A percentile compares a stretch with the other conserved stretches of the same genome.
These are phyloP conservation scores for Colletotrichum phormii DNA, from an alignment of 2,329 filamentous ascomycete genomes.

Conservation along the genomic window DNA sequence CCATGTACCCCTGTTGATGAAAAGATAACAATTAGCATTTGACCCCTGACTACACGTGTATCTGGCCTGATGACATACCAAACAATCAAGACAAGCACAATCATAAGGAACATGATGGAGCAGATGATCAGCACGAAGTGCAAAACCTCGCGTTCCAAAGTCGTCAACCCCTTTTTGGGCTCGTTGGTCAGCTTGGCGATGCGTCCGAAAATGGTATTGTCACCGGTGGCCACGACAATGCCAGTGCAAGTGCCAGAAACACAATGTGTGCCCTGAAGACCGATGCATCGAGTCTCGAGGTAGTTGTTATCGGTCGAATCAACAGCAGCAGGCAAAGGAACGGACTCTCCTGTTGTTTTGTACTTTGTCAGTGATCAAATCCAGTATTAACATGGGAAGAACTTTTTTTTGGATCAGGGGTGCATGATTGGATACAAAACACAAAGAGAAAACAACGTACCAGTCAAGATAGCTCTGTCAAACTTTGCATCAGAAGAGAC, in stretches of 20 bases:
- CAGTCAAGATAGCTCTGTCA: conserved; percentile 79
- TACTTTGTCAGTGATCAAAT: background rate
- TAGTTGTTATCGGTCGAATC: conserved; percentile 79
- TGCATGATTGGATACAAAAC: background rate
- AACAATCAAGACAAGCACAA: conserved; percentile 72
- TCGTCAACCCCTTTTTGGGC: conserved; percentile 75
- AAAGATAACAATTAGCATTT: background rate
- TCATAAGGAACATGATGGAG: conserved; percentile 73
- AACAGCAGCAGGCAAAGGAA: conserved; percentile 71
- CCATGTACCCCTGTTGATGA: conserved; percentile 70
- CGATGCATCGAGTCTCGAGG: conserved; percentile 81
- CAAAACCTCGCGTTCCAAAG: conserved; percentile 78
- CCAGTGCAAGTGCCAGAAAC: conserved; percentile 75
- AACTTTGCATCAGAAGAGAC: conserved; percentile 77
- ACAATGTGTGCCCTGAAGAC: conserved; percentile 83
- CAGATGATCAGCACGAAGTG: conserved; percentile 80
- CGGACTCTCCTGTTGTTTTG: conserved; percentile 66
- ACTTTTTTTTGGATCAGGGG: no score
- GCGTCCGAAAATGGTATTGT: conserved; percentile 79
- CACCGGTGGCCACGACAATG: conserved; percentile 78
- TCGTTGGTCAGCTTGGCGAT: conserved; percentile 79
- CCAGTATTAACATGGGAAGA: no score
- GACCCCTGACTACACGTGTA: conserved; percentile 40
- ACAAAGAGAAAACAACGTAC: conserved; percentile 46
- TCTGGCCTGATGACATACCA: conserved; percentile 70